A percentile compares a stretch with the other conserved stretches of the same genome.
Evolutionary conservation across 2,329 filamentous ascomycete genomes (phyloP).

Genomic region (Cladosporium sphaerospermum): DNA sequence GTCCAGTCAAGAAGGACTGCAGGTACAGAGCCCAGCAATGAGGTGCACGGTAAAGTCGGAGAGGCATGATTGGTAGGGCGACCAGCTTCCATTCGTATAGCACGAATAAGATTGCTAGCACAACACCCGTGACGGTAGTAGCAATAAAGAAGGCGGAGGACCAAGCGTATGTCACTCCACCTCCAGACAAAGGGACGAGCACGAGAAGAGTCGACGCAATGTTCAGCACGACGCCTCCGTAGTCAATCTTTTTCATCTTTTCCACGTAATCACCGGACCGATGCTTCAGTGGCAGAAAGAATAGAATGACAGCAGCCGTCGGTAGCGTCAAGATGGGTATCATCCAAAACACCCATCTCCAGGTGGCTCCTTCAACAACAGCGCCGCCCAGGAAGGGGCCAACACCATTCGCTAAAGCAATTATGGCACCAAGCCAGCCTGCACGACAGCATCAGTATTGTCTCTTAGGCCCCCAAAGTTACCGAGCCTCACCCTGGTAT

Average conservation of each 20-base stretch:
- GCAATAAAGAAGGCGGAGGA: slow-evolving; percentile 5
- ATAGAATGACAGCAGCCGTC: slow-evolving; percentile 13
- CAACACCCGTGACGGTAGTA: slow-evolving; percentile 8
- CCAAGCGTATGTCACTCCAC: slow-evolving; percentile 11
- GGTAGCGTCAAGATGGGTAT: slow-evolving; percentile 8
- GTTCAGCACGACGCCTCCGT: slow-evolving; percentile 3
- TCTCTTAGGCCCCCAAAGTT: slow-evolving; percentile 34
- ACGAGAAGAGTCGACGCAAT: slow-evolving; percentile 9
- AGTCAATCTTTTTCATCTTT: slow-evolving; percentile 24
- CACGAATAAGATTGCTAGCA: slow-evolving; percentile 6
- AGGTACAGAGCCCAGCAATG: slow-evolving; percentile 8
- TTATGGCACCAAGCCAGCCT: slow-evolving; percentile 30
- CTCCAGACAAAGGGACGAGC: background rate
- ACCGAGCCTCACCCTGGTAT: slow-evolving; percentile 30
- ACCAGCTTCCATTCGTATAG: slow-evolving; percentile 10
- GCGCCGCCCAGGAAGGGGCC: slow-evolving; percentile 43
- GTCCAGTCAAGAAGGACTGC: slow-evolving; percentile 1
- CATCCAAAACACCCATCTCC: slow-evolving; percentile 13
- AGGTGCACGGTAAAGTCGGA: slow-evolving; percentile 4
- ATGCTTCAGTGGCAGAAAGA: slow-evolving; percentile 17
- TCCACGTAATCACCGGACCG: slow-evolving; percentile 20
- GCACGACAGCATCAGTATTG: slow-evolving; percentile 34
- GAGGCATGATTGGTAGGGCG: slow-evolving; percentile 9
- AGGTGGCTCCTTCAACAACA: slow-evolving; percentile 7
- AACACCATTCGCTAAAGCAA: slow-evolving; percentile 38